These are phyloP conservation scores for Thelephora terrestris DNA, from an alignment of 1,284 basidiomycete genomes.

Conservation along the genomic window DNA sequence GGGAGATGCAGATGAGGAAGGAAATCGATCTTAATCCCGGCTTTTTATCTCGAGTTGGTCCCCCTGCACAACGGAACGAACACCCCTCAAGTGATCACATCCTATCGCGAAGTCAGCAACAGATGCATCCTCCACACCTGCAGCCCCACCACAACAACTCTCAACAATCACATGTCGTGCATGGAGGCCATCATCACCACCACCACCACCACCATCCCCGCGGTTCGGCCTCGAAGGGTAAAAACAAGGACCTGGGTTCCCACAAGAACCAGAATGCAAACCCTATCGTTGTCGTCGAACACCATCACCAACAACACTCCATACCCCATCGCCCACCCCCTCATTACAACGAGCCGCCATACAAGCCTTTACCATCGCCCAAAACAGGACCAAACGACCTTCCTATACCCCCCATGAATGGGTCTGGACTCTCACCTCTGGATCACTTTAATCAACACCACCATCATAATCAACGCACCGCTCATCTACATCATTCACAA, in stretches of 20 bases:
- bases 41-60: conserved; percentile 2
- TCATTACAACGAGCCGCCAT: not conserved
- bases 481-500: conserved; percentile 2
- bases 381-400: not conserved
- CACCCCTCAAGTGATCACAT: conserved; percentile 1
- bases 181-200: conserved; percentile 11
- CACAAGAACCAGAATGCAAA: not conserved
- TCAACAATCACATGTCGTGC: conserved; percentile 4
- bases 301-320: not conserved
- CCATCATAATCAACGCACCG: conserved; percentile 2
- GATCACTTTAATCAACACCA: conserved; percentile 4
- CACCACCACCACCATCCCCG: conserved; percentile 16
- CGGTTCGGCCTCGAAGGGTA: conserved; percentile 5
- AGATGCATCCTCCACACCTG: conserved; percentile 3
- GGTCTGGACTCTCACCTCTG: not conserved
- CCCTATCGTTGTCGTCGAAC: not conserved
- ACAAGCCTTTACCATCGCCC: not conserved
- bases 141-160: conserved; percentile 5
- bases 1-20: conserved; percentile 9
- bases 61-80: not conserved
- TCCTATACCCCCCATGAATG: not conserved
- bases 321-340: not conserved
- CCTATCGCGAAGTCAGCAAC: not conserved
- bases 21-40: conserved; percentile 6
- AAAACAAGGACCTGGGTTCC: not conserved